These are phyloP conservation scores for Pyricularia sp. DNA, from an alignment of 2,329 filamentous ascomycete species.

Conservation along the genomic window DNA sequence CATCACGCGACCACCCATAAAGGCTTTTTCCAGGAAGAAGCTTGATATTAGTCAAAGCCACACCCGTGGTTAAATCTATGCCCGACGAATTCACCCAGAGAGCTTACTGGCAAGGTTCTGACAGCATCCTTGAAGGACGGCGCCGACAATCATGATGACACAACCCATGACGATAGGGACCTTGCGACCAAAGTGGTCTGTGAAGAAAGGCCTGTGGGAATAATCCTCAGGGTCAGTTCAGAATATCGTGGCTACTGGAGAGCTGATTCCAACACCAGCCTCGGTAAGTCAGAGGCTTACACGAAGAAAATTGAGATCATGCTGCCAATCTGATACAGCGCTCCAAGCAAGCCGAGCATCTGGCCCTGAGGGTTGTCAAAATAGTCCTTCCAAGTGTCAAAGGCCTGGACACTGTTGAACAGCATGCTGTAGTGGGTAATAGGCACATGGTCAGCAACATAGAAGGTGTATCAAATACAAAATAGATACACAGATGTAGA, in stretches of 20 bases:
- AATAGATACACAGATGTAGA: too few species aligned
- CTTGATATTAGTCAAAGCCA: neutral
- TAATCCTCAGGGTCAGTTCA: neutral
- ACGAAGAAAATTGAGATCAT: conserved; percentile 44
- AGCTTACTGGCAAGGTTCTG: conserved; percentile 21
- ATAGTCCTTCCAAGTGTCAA: conserved; percentile 29
- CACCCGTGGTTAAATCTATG: neutral
- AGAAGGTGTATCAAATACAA: neutral
- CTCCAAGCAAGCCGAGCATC: conserved; percentile 38
- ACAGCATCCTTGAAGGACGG: conserved; percentile 41
- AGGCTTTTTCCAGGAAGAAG: conserved; percentile 20
- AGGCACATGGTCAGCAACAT: neutral
- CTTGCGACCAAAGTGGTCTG: conserved; percentile 40
- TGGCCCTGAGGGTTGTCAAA: conserved; percentile 32
- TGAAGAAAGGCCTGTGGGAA: conserved; percentile 29
- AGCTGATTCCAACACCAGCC: too few species aligned
- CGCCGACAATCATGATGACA: conserved; percentile 40
- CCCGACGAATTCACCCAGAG: neutral
- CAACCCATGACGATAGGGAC: conserved; percentile 40
- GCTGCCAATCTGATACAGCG: conserved; percentile 47
- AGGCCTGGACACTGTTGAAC: conserved; percentile 30
- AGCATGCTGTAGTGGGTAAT: conserved; percentile 21
- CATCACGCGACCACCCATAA: conserved; percentile 29
- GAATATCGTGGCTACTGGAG: neutral
- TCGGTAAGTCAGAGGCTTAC: conserved; percentile 18